phyloP scores from a whole-genome alignment of 2,329 filamentous ascomycete genomes.

The Ophiocordyceps camponoti-rufipedis region DNA sequence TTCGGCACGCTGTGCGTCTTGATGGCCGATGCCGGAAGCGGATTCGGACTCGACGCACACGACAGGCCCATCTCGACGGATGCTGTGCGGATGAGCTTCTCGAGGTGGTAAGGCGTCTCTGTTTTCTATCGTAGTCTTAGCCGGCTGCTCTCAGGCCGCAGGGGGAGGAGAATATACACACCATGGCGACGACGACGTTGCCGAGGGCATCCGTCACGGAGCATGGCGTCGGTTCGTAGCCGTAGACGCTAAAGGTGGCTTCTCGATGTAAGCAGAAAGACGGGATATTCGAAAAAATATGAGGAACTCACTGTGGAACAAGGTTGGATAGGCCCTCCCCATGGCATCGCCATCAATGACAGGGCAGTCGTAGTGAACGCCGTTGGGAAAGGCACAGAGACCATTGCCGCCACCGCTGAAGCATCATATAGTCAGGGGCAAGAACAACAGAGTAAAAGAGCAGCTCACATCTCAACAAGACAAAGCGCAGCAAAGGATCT shows the following conservation, averaged over 20 bases:
- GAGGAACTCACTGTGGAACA: slow-evolving; percentile 15
- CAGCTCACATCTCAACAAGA: slow-evolving; percentile 18
- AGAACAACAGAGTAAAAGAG: too few relatives aligned
- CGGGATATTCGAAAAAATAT: too few relatives aligned
- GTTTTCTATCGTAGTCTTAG: slow-evolving; percentile 8
- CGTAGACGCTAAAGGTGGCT: slow-evolving; percentile 21
- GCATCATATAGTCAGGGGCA: background rate
- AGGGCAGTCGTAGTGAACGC: slow-evolving; percentile 17
- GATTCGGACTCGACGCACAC: slow-evolving; percentile 16
- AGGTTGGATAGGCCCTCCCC: slow-evolving; percentile 20
- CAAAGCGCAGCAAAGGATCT: slow-evolving; percentile 15
- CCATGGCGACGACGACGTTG: slow-evolving; percentile 16
- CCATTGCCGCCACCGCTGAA: slow-evolving; percentile 20
- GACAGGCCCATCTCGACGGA: slow-evolving; percentile 20
- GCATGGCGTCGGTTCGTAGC: slow-evolving; percentile 16
- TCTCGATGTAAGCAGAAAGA: background rate
- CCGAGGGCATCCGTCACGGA: slow-evolving; percentile 18
- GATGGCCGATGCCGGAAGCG: slow-evolving; percentile 13
- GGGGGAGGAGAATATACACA: slow-evolving; percentile 1
- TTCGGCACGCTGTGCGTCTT: slow-evolving; percentile 15
- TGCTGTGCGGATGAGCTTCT: slow-evolving; percentile 16
- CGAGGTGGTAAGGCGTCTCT: slow-evolving; percentile 15
- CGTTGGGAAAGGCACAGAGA: slow-evolving; percentile 14
- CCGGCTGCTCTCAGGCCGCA: too few relatives aligned
- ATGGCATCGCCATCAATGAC: slow-evolving; percentile 19